Conservation (phyloP, 2,329 filamentous ascomycete species). For the Stemphylium lycopersici region DNA sequence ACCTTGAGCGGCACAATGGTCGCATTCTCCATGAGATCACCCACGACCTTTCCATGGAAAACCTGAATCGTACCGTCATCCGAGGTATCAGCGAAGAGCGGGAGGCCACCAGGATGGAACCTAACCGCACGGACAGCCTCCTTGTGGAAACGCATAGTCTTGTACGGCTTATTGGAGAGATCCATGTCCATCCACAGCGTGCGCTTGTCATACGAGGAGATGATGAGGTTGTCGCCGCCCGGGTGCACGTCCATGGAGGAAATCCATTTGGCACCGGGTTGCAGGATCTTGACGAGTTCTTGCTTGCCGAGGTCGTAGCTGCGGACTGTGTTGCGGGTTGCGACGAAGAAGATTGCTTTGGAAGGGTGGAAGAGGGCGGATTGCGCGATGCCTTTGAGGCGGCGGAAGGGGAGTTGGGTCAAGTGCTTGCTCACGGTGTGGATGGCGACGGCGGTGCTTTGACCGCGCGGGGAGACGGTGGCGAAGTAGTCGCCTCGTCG, state of each 20-base stretch:
- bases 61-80: conserved; percentile 95
- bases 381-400: conserved; percentile 76
- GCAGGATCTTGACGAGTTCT: conserved; percentile 88
- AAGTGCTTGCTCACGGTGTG: conserved; percentile 95
- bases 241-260: conserved; percentile 92
- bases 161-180: conserved; percentile 87
- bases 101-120: conserved; percentile 79
- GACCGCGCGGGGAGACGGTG: conserved; percentile 82
- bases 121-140: conserved; percentile 89
- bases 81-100: conserved; percentile 91
- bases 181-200: conserved; percentile 97
- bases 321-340: conserved; percentile 90
- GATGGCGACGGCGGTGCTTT: conserved; percentile 83
- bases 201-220: conserved; percentile 91
- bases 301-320: conserved; percentile 93
- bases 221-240: conserved; percentile 90
- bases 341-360: conserved; percentile 92
- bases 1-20: conserved; percentile 97
- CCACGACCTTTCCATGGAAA: conserved; percentile 95
- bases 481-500: conserved; percentile 92
- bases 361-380: conserved; percentile 93
- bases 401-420: conserved; percentile 91
- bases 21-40: conserved; percentile 93
- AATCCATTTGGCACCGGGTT: conserved; percentile 94
- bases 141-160: conserved; percentile 92